These are phyloP conservation scores for sorghum (Sorghum bicolor) DNA, from an alignment of 176 grass and related monocot species.

Conservation along the genomic window Sorghum_bicolor_NCBIv3 NC_012870.2:58641001-58641500, in stretches of 20 bases:
- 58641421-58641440: background rate
- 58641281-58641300: background rate
- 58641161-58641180: slow-evolving; percentile 13
- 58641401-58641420: background rate
- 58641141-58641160: background rate
- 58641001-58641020: no score
- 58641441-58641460: background rate
- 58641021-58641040: no score
- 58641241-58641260: background rate
- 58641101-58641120: background rate
- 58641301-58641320: background rate
- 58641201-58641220: slow-evolving; percentile 25
- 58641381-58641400: background rate
- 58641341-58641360: slow-evolving; percentile 17
- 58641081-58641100: no score
- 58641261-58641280: background rate
- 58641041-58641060: no score
- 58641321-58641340: background rate
- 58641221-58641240: slow-evolving; percentile 24
- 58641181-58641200: slow-evolving; percentile 10
- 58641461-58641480: background rate
- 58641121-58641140: slow-evolving; percentile 10
- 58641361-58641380: background rate
- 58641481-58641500: background rate
- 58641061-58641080: no score